Evolutionary conservation across 1,284 basidiomycete species (phyloP), one percentile per base, ranked within the genome.

Genomic region (Cryptococcus neoformans): DNA sequence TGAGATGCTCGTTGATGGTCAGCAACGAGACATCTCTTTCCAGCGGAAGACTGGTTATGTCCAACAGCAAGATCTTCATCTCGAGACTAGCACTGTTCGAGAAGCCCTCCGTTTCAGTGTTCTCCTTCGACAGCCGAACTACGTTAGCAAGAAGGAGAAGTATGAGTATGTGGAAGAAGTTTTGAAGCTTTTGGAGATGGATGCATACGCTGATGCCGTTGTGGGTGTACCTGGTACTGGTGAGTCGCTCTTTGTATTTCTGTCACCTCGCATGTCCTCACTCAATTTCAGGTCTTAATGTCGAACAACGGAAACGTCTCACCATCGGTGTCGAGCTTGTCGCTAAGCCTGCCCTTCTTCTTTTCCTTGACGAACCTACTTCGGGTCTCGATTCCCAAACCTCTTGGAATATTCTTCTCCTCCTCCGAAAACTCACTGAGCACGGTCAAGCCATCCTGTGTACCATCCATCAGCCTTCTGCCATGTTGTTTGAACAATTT

Each of bases 301-400:
- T 89, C 48, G 89, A 92, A 65, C 83, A 88, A 65, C 82, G 84
- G 55, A 93, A 93, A 77, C 82, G 89, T 2, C 84, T 85, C 1
- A 91, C 88, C 0, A 92, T 92, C 56, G 89, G 84, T 49, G 89
- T 92, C 39, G 90, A 92, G 69, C 66, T 79, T 28, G 79, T 73
- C 41, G 69, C 74, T 51, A 75, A 78, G 83, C 88, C 89, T 0
- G 85, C 82, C 67, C 79, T 91, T 3, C 80, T 93, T 0, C 81
- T 93, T 28, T 92, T 92, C 82, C 80, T 90, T 56, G 89, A 92
- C 64, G 88, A 92, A 57, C 79, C 79, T 10, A 78, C 78, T 0
- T 90, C 88, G 10, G 91, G 92, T 46, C 80, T 95, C 35, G 92
- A 94, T 72, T 91, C 89, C 2, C 90, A 93, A 71, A 88, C 86